Base-by-base conservation (phyloP, 768 basidiomycete genomes). In the Lyophyllum decastes region DNA sequence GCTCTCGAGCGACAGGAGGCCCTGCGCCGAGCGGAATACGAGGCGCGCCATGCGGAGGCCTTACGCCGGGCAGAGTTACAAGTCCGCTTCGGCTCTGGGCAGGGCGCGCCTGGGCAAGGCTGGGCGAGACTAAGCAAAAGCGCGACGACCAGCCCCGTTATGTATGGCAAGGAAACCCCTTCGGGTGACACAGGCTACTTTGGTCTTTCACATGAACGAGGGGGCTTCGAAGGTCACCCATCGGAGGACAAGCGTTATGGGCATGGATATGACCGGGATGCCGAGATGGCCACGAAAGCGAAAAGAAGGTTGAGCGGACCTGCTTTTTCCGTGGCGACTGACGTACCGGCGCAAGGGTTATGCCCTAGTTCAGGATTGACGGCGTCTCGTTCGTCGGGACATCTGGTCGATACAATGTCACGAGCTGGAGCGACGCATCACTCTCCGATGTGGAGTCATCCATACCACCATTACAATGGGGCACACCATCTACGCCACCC, bases 1-100 rank as follows among this genome's bases (percentile, higher is more conserved):
- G 87, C 88, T 63, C 86, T 98, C 27, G 95, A 98, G 69, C 87
- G 87, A 38, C 82, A 88, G 58, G 95, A 97, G 70, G 89, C 92
- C 2, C 71, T 87, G 30, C 81, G 94, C 19, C 80, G 94, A 34
- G 93, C 92, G n/a, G 90, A 94, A 68, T 96, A 88, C 72, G 92
- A 94, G 69, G 82, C 87, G 10, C 78, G 84, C 10, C 89, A 87
- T 66, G 87, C 89, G 17, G 89, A 89, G 54, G 82, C 82, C 12
- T 66, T 82, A 34, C 76, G 79, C 27, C 80, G 92, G 30, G 93
- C 92, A 12, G 91, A 94, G 70, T 86, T 82, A 67, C 85, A 90
- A 66, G 75, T 84, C 44, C 82, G 86, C 50, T 80, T 82, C 55
- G 64, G 65, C 40, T 63, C 67, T 63, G 69, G 53, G 52, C 64